phyloP scores from a whole-genome alignment of 2,329 filamentous ascomycete genomes.

The Plenodomus lindquistii region DNA sequence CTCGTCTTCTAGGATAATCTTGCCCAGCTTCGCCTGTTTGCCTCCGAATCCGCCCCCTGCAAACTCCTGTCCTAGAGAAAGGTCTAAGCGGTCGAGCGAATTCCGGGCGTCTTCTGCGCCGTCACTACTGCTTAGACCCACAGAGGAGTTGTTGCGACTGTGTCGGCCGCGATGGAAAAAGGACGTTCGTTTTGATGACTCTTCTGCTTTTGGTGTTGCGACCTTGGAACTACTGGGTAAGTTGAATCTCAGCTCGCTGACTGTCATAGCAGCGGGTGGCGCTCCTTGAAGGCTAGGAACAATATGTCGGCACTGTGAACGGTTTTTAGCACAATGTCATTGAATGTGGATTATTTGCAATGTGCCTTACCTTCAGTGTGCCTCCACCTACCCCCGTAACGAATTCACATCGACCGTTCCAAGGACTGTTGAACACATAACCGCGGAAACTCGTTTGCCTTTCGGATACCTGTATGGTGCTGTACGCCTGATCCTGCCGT shows the following conservation, averaged over 20 bases:
- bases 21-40: slow-evolving; percentile 88
- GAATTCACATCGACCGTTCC: slow-evolving; percentile 87
- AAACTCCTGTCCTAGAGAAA: slow-evolving; percentile 77
- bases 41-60: slow-evolving; percentile 86
- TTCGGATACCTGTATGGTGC: slow-evolving; percentile 47
- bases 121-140: slow-evolving; percentile 24
- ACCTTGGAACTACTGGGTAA: slow-evolving; percentile 62
- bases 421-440: slow-evolving; percentile 82
- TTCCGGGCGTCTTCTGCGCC: slow-evolving; percentile 22
- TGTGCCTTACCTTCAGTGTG: slow-evolving; percentile 58
- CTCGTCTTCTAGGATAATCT: slow-evolving; percentile 85
- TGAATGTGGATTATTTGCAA: background rate
- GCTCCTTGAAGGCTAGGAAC: slow-evolving; percentile 54
- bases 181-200: slow-evolving; percentile 39
- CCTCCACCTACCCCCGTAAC: slow-evolving; percentile 75
- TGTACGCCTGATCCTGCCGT: slow-evolving; percentile 32
- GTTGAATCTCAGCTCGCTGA: slow-evolving; percentile 91
- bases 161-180: slow-evolving; percentile 39
- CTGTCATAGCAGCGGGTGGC: slow-evolving; percentile 49
- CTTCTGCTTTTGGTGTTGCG: slow-evolving; percentile 36
- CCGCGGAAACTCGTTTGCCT: slow-evolving; percentile 57
- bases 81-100: slow-evolving; percentile 61
- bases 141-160: slow-evolving; percentile 33
- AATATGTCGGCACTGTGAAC: slow-evolving; percentile 66
- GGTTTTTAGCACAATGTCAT: background rate